A percentile compares a stretch with the other conserved stretches of the same genome.
Evolutionary conservation across 768 basidiomycete genomes (phyloP).

Genomic region (Mrakia hoshinonis): DNA sequence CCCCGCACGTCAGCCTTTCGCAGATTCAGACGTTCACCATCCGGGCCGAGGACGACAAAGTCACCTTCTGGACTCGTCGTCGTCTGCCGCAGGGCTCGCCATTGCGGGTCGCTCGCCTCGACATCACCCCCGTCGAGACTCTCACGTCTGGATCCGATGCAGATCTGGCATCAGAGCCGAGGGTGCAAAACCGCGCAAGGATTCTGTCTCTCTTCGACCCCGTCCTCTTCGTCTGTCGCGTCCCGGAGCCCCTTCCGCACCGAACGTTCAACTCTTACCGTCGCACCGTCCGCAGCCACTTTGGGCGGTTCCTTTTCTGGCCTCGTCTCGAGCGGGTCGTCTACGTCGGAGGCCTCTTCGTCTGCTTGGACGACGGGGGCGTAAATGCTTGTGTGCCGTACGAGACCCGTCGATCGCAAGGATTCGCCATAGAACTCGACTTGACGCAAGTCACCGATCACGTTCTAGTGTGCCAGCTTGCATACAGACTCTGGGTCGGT

Average conservation of each 20-base stretch:
- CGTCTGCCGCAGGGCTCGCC: not conserved
- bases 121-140: not conserved
- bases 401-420: too few relatives aligned
- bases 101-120: not conserved
- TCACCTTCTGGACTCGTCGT: not conserved
- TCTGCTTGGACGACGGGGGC: too few relatives aligned
- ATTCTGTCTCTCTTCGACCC: not conserved
- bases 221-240: not conserved
- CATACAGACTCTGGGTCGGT: too few relatives aligned
- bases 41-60: not conserved
- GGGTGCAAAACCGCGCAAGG: not conserved
- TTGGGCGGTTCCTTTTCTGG: not conserved
- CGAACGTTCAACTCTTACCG: not conserved
- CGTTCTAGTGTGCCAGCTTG: too few relatives aligned
- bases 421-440: too few relatives aligned
- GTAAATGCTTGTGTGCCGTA: too few relatives aligned
- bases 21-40: not conserved
- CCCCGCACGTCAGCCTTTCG: not conserved
- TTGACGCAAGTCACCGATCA: too few relatives aligned
- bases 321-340: not conserved
- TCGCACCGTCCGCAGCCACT: not conserved
- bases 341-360: not conserved
- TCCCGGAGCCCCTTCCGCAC: not conserved
- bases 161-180: not conserved
- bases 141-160: not conserved